A percentile compares a stretch with the other conserved stretches of the same genome.
These are phyloP conservation scores for Macrophomina pseudophaseolina DNA, from an alignment of 2,329 filamentous ascomycete species.

Conservation along the genomic window DNA sequence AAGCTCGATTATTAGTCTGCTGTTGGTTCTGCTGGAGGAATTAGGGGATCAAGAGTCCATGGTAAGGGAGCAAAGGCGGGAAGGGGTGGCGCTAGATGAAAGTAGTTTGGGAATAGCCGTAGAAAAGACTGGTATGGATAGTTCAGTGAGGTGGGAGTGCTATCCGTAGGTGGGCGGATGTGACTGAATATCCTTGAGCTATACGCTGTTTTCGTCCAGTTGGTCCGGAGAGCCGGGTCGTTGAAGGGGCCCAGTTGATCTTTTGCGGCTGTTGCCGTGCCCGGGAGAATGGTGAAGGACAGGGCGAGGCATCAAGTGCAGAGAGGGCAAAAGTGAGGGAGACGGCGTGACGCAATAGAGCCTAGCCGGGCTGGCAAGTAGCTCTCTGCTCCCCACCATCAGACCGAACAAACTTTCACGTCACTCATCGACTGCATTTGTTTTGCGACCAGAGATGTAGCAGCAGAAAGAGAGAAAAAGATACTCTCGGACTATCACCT, in stretches of 20 bases:
- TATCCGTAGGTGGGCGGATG: background rate
- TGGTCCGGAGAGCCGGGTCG: background rate
- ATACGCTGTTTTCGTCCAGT: background rate
- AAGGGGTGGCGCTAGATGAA: conserved; percentile 31
- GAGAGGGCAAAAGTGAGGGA: too few species aligned
- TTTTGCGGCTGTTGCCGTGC: background rate
- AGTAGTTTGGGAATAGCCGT: conserved; percentile 2
- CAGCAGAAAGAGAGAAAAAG: too few species aligned
- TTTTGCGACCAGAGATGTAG: too few species aligned
- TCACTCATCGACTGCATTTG: too few species aligned
- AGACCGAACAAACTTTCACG: too few species aligned
- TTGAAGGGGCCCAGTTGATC: background rate
- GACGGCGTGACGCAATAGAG: too few species aligned
- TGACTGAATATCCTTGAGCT: background rate
- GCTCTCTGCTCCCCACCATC: too few species aligned
- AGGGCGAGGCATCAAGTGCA: too few species aligned
- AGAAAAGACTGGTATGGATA: background rate
- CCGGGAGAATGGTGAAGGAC: too few species aligned
- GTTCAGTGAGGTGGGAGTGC: background rate
- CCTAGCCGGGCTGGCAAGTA: too few species aligned
- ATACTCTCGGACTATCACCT: too few species aligned
- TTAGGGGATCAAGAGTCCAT: conserved; percentile 39
- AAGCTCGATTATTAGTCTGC: conserved; percentile 39
- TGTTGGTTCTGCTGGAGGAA: conserved; percentile 34
- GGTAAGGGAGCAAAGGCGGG: conserved; percentile 35